Conservation (phyloP, 805 yeast genomes). For the Barnettozyma siamensis region DNA sequence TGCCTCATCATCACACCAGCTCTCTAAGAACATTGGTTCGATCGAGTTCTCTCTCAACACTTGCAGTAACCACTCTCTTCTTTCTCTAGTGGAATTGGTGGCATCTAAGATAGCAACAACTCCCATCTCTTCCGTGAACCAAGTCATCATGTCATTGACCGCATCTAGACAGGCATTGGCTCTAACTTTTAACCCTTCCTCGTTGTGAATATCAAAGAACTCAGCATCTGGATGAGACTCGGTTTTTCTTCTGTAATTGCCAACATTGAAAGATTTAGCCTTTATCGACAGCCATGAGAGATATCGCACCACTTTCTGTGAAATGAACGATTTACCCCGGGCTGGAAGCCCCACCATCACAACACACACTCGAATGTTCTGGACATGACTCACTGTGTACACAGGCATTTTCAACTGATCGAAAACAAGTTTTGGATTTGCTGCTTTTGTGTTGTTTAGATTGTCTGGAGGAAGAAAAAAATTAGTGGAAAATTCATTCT, state of each 20-base stretch:
- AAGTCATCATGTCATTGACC: slow-evolving; percentile 70
- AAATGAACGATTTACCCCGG: slow-evolving; percentile 90
- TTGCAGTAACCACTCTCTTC: slow-evolving; percentile 60
- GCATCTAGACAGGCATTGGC: slow-evolving; percentile 68
- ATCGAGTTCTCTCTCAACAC: slow-evolving; percentile 60
- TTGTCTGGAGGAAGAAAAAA: neutral
- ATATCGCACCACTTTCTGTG: slow-evolving; percentile 90
- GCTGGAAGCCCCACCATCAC: slow-evolving; percentile 88
- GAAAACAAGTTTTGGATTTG: too few relatives aligned
- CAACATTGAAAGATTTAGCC: slow-evolving; percentile 86
- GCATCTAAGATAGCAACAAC: slow-evolving; percentile 94
- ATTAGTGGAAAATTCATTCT: too few relatives aligned
- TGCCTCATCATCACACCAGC: slow-evolving; percentile 81
- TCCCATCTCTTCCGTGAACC: slow-evolving; percentile 79
- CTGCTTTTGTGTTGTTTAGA: neutral
- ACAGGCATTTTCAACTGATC: slow-evolving; percentile 34
- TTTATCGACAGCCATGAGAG: slow-evolving; percentile 86
- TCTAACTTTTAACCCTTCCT: slow-evolving; percentile 57
- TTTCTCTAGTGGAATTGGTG: slow-evolving; percentile 73
- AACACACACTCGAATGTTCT: slow-evolving; percentile 74
- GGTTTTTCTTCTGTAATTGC: slow-evolving; percentile 67
- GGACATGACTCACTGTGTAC: slow-evolving; percentile 41
- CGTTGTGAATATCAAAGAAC: slow-evolving; percentile 66
- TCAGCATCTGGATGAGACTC: slow-evolving; percentile 66
- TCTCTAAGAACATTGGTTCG: slow-evolving; percentile 89